Evolutionary conservation across 345 rosid genomes (phyloP).

Genomic region (Murraya koenigii): DNA sequence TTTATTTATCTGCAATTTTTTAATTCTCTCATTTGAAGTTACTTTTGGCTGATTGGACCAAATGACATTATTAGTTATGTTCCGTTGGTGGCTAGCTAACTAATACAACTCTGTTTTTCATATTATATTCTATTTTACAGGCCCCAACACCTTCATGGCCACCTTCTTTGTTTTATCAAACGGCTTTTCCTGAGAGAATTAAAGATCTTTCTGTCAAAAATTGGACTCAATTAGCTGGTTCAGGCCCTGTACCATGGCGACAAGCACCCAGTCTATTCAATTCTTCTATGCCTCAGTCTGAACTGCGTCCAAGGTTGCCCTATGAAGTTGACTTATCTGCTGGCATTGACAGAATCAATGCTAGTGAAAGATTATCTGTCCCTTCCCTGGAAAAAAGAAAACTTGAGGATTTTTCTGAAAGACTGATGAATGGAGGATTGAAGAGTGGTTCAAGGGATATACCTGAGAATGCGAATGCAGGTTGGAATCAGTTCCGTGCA

Average conservation of each 20-base stretch:
- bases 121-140: constrained; percentile 42
- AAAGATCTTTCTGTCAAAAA: constrained; percentile 51
- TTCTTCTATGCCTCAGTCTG: constrained; percentile 59
- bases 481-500: constrained; percentile 31
- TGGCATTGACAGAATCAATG: constrained; percentile 42
- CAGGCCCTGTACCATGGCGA: constrained; percentile 74
- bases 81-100: background rate
- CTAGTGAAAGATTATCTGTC: constrained; percentile 37
- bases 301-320: constrained; percentile 41
- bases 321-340: constrained; percentile 51
- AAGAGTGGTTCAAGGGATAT: constrained; percentile 41
- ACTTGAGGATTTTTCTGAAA: constrained; percentile 55
- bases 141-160: constrained; percentile 49
- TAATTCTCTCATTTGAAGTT: background rate
- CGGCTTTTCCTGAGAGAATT: constrained; percentile 51
- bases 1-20: background rate
- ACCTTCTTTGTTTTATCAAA: constrained; percentile 37
- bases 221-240: constrained; percentile 68
- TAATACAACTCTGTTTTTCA: background rate
- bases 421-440: constrained; percentile 53
- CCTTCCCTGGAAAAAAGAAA: constrained; percentile 53
- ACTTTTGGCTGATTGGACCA: background rate
- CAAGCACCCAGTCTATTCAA: constrained; percentile 67
- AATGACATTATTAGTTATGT: background rate
- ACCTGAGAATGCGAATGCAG: constrained; percentile 61